These are phyloP conservation scores for Falciphora oryzae DNA, from an alignment of 2,329 filamentous ascomycete species.

Conservation along the genomic window DNA sequence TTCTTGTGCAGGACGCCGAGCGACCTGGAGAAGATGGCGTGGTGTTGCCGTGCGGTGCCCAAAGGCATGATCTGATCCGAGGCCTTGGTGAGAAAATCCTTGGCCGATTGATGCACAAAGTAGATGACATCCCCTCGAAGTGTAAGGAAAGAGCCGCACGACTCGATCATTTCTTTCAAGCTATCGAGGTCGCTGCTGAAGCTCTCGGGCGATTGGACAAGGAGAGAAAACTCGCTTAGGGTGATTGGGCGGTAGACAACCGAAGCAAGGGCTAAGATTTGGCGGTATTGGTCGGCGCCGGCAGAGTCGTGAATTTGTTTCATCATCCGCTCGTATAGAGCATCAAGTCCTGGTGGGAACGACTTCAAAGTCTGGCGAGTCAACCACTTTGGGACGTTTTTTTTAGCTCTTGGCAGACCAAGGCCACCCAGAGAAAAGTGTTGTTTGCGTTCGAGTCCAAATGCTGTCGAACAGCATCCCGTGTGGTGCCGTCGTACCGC, in stretches of 20 bases:
- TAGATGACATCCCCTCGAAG: conserved; percentile 23
- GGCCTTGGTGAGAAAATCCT: conserved; percentile 21
- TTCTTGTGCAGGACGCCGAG: conserved; percentile 23
- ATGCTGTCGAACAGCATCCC: conserved; percentile 17
- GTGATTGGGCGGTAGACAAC: conserved; percentile 30
- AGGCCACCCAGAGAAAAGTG: conserved; percentile 39
- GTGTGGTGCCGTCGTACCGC: conserved; percentile 18
- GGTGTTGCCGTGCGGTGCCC: conserved; percentile 22
- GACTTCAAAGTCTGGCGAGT: conserved; percentile 11
- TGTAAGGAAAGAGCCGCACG: conserved; percentile 36
- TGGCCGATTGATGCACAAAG: conserved; percentile 37
- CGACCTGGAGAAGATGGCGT: conserved; percentile 27
- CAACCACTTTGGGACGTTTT: conserved; percentile 12
- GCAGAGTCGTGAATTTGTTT: conserved; percentile 23
- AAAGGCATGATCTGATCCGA: conserved; percentile 22
- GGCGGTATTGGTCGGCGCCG: conserved; percentile 24
- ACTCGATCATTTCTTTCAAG: conserved; percentile 24
- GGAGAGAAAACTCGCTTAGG: conserved; percentile 25
- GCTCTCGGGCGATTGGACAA: conserved; percentile 17
- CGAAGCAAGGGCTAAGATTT: conserved; percentile 27
- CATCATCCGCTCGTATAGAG: conserved; percentile 34
- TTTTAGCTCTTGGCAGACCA: conserved; percentile 29
- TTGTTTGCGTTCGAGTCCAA: conserved; percentile 24
- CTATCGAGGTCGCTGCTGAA: conserved; percentile 12
- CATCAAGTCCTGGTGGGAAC: conserved; percentile 29